Base-by-base conservation (phyloP, 768 basidiomycete genomes). In the Tephrocybe rancida region DNA sequence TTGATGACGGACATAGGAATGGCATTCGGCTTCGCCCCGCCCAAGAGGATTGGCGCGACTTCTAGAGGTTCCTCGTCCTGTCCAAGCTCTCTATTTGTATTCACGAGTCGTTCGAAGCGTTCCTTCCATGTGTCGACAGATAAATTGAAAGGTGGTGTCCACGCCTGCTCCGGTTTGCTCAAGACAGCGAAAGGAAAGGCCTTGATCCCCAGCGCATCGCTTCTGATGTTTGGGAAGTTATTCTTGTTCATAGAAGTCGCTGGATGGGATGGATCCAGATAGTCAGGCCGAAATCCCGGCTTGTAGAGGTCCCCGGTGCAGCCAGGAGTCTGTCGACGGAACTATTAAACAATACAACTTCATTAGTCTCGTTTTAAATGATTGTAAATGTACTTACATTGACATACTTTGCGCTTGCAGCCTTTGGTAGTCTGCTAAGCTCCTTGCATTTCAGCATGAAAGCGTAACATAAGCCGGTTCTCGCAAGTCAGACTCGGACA, bases 311-410 rank as follows among this genome's bases (percentile, higher is more conserved):
- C 45, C 11, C 52, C 50, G 13, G 61, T 48, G 16, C 69, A 66
- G 8, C 78, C 80, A 0, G 76, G 78, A 3, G 70, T 75, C 49
- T 76, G 76, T 35, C 68, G 62, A 22, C 68, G 70, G 60, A 74
- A 78, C 79, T 80, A 44, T 26, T 16, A 18, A 7, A 27, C 30
- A 22, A 51, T 25, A 30, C 44, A 42, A n/a, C 3, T 42, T 42
- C 13, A 34, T n/a, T n/a, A 37, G 39, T 39, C 8, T 47, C 16
- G 3, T 9, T 32, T n/a, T 37, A 37, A 30, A 13, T 29, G 21
- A 27, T 41, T 8, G 43, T 41, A 19, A 22, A 19, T 6, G 21
- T 19, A 54, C 72, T 38, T 19, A 78, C 78, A 44, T 71, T 65
- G 10, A 79, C 54, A 5, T 72, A 74, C 25, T 64, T 70, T 50